phyloP scores from a whole-genome alignment of 306 rosid species.

The Inga leiocalycina region DNA sequence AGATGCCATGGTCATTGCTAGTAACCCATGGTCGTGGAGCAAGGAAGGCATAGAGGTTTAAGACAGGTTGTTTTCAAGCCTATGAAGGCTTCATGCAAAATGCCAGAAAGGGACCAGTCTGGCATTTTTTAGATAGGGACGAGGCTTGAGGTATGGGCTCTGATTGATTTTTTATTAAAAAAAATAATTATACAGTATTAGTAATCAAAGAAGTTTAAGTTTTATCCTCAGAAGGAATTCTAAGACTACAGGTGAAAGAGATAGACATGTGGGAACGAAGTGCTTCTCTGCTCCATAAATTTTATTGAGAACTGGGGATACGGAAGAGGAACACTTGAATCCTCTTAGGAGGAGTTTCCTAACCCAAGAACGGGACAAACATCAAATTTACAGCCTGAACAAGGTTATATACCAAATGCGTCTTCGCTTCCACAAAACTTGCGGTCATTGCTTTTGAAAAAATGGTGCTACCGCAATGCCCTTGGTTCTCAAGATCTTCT shows the following conservation, averaged over 20 bases:
- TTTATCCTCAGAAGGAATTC: not conserved
- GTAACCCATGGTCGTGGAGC: not conserved
- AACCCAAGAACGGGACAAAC: slow-evolving; percentile 18
- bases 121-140: not conserved
- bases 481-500: slow-evolving; percentile 64
- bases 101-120: not conserved
- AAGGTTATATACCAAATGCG: slow-evolving; percentile 22
- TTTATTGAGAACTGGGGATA: not conserved
- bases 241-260: not conserved
- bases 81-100: not conserved
- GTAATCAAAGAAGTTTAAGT: not conserved
- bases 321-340: slow-evolving; percentile 15
- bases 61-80: not conserved
- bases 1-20: not conserved
- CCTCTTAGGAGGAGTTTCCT: slow-evolving; percentile 9
- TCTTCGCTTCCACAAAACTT: slow-evolving; percentile 15
- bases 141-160: not conserved
- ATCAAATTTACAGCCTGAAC: slow-evolving; percentile 32
- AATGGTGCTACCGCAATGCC: slow-evolving; percentile 57
- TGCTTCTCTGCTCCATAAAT: slow-evolving; percentile 26
- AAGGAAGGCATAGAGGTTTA: not conserved
- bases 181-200: not conserved
- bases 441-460: slow-evolving; percentile 39
- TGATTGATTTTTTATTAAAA: not conserved
- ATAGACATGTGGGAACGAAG: slow-evolving; percentile 18